Percentiles rank a stretch among this genome's conserved stretches.
These are phyloP conservation scores for Colletotrichum sansevieriae DNA, from an alignment of 2,329 filamentous ascomycete genomes.

Conservation along the genomic window DNA sequence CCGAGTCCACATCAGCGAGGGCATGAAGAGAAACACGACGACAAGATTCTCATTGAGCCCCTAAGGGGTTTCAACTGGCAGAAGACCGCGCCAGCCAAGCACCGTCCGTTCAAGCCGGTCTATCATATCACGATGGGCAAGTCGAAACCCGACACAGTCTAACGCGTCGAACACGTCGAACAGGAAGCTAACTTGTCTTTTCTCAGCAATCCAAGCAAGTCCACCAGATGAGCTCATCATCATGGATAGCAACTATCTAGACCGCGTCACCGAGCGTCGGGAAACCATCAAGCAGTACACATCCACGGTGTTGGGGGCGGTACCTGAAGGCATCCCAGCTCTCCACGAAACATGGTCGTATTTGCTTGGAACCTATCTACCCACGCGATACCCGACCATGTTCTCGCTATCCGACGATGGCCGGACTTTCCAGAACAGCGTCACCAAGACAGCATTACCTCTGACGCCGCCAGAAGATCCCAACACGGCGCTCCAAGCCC, in stretches of 20 bases:
- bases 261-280: conserved; percentile 57
- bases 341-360: conserved; percentile 64
- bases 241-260: conserved; percentile 64
- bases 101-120: conserved; percentile 64
- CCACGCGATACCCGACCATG: conserved; percentile 61
- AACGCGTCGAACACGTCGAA: background rate
- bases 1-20: background rate
- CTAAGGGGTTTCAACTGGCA: conserved; percentile 56
- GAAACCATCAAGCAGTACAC: conserved; percentile 55
- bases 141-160: background rate
- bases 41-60: conserved; percentile 44
- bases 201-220: conserved; percentile 57
- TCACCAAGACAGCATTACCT: conserved; percentile 52
- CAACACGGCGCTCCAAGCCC: conserved; percentile 52
- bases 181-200: conserved; percentile 3
- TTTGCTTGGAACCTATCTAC: conserved; percentile 61
- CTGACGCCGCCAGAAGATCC: conserved; percentile 48
- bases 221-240: conserved; percentile 64
- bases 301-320: conserved; percentile 57
- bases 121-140: conserved; percentile 69
- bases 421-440: conserved; percentile 54
- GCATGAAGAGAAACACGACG: background rate
- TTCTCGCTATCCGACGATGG: conserved; percentile 55
- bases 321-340: conserved; percentile 54
- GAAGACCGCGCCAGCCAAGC: conserved; percentile 52